Base-by-base conservation (phyloP, 1,139 yeast species). In the Taphrina deformans region DNA sequence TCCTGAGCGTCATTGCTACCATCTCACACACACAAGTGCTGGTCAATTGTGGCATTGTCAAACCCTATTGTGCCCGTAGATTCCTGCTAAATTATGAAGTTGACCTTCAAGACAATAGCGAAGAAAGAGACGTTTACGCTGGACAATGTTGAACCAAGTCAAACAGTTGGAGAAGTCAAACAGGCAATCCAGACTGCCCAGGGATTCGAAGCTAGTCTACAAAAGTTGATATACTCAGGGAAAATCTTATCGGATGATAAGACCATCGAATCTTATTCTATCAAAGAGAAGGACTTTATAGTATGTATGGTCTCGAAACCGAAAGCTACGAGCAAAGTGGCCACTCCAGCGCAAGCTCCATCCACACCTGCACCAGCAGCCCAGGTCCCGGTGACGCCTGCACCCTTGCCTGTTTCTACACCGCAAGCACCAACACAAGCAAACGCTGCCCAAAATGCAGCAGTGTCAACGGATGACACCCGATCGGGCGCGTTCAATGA, bases 141-240 rank as follows among this genome's bases (percentile, higher is more conserved):
- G 69, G 96, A 89, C 23, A 59, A 66, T 41, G 84, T 91, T 65
- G 96, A 88, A 67, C 80, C 83, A 18, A 70, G 83, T 24, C 90
- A 86, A 65, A 82, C 89, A 1, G 95, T 92, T 40, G 78, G 82
- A 35, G 80, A 85, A 45, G 85, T 88, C 53, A 93, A 93, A 76
- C 87, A 86, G 72, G 84, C 84, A 71, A 81, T 93, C 65, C 95
- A 92, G 9, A 77, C 80, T 41, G 79, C 82, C 66, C 87, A 88
- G 71, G 85, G 83, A 16, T 86, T 91, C 72, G 96, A 88, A 40
- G 83, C 85, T 1, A 77, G 83, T 5, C 93, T 87, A 74, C 85
- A 93, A 75, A 93, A 92, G 77, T 84, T 93, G 73, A 96, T 95
- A 67, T 93, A 88, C 76, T 90, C 97, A 1, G 96, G 96, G 73